These are phyloP conservation scores for Fraxinus baroniana DNA, from an alignment of 305 asterid genomes.

Conservation along the genomic window DNA sequence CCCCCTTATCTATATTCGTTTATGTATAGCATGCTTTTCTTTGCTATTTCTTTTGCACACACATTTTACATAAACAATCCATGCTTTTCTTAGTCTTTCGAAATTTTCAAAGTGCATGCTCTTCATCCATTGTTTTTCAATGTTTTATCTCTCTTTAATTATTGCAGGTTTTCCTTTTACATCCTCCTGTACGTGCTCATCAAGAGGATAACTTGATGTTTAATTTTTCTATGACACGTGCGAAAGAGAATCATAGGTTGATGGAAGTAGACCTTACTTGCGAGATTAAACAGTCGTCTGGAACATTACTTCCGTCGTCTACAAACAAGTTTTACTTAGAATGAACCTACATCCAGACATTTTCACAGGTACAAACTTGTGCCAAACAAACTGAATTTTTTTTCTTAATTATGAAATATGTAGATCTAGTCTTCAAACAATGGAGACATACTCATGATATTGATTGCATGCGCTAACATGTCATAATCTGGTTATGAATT, in stretches of 20 bases:
- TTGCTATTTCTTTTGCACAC: neutral
- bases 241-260: slow-evolving; percentile 79
- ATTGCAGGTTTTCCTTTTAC: slow-evolving; percentile 67
- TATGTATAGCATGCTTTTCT: neutral
- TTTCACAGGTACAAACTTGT: slow-evolving; percentile 11
- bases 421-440: neutral
- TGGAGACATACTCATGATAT: neutral
- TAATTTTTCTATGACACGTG: slow-evolving; percentile 58
- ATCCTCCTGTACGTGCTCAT: slow-evolving; percentile 53
- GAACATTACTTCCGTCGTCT: slow-evolving; percentile 40
- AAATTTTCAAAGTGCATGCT: neutral
- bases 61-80: neutral
- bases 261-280: slow-evolving; percentile 65
- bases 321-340: slow-evolving; percentile 64
- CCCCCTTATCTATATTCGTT: neutral
- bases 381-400: neutral
- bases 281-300: slow-evolving; percentile 55
- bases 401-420: neutral
- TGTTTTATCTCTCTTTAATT: slow-evolving; percentile 15
- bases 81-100: neutral
- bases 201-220: slow-evolving; percentile 49
- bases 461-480: neutral
- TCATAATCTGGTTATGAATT: neutral
- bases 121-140: neutral
- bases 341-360: slow-evolving; percentile 31